A percentile compares a stretch with the other conserved stretches of the same genome.
Conservation (phyloP, 192 early-diverging fungal species). For the Linnemannia zychae region DNA sequence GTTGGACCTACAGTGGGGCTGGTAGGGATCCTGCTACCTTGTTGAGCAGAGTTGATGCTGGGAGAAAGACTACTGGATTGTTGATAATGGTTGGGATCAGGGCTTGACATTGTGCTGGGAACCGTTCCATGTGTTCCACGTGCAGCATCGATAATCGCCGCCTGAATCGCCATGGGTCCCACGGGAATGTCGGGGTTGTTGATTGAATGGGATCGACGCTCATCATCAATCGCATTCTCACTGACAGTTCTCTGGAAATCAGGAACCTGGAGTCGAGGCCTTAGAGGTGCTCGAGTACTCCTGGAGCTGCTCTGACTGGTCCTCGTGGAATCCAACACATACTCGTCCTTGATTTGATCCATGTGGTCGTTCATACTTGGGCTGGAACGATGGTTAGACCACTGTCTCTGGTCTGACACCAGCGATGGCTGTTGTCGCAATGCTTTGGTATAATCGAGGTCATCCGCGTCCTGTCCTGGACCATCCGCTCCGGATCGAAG, state of each 20-base stretch:
- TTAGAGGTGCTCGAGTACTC: background rate
- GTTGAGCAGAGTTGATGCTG: background rate
- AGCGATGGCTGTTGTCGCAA: background rate
- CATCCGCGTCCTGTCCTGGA: background rate
- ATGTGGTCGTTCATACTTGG: constrained; percentile 16
- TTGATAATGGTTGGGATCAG: constrained; percentile 35
- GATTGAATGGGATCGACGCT: background rate
- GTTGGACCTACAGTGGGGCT: background rate
- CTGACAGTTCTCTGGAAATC: constrained; percentile 29
- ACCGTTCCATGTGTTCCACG: constrained; percentile 14
- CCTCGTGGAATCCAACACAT: constrained; percentile 33
- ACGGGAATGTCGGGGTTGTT: constrained; percentile 24
- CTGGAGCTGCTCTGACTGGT: constrained; percentile 40
- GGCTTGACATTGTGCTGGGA: constrained; percentile 35
- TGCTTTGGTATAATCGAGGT: background rate
- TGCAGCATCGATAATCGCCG: constrained; percentile 47
- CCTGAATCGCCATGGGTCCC: constrained; percentile 37
- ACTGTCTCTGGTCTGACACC: background rate
- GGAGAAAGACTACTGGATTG: background rate
- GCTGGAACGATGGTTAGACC: background rate
- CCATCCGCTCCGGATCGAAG: background rate
- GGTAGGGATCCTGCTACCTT: background rate
- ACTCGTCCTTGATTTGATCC: constrained; percentile 37
- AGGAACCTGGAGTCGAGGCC: constrained; percentile 17
- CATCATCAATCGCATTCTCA: constrained; percentile 23